phyloP scores from a whole-genome alignment of 805 yeast species.

The Kluyveromyces aestuarii region DNA sequence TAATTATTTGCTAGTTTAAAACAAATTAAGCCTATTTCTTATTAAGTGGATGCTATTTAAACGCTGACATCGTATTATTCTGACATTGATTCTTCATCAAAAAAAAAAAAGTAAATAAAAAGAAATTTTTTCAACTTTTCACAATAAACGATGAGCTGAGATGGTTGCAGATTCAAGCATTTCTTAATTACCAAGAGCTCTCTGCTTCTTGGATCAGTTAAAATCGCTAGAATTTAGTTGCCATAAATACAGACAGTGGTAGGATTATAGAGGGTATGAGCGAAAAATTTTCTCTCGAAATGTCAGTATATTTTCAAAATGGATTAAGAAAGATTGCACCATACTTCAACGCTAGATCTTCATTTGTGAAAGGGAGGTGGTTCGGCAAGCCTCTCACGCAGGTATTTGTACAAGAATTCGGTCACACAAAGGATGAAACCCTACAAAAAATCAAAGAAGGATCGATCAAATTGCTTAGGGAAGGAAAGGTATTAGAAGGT shows the following conservation, averaged over 20 bases:
- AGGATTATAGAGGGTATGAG: neutral
- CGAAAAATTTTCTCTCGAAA: neutral
- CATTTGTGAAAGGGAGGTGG: conserved; percentile 40
- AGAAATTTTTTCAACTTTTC: neutral
- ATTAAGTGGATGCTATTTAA: too few species aligned
- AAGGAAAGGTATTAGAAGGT: conserved; percentile 9
- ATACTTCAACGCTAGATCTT: conserved; percentile 29
- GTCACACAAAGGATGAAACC: conserved; percentile 17
- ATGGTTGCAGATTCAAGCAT: neutral
- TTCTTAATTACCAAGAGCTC: neutral
- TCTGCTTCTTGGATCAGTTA: too few species aligned
- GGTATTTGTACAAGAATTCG: conserved; percentile 33
- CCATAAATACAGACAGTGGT: too few species aligned
- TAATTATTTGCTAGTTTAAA: too few species aligned
- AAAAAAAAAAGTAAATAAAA: too few species aligned
- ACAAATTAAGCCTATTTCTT: too few species aligned
- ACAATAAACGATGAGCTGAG: neutral
- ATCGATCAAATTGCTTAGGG: conserved; percentile 13
- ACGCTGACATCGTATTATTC: too few species aligned
- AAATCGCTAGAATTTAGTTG: too few species aligned
- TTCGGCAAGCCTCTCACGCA: conserved; percentile 30
- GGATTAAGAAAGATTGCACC: conserved; percentile 36
- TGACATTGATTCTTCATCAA: too few species aligned
- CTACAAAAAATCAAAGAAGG: conserved; percentile 12
- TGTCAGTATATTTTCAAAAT: conserved; percentile 13